Evolutionary conservation across 1,284 basidiomycete genomes (phyloP).

Genomic region (Bjerkandera adusta): DNA sequence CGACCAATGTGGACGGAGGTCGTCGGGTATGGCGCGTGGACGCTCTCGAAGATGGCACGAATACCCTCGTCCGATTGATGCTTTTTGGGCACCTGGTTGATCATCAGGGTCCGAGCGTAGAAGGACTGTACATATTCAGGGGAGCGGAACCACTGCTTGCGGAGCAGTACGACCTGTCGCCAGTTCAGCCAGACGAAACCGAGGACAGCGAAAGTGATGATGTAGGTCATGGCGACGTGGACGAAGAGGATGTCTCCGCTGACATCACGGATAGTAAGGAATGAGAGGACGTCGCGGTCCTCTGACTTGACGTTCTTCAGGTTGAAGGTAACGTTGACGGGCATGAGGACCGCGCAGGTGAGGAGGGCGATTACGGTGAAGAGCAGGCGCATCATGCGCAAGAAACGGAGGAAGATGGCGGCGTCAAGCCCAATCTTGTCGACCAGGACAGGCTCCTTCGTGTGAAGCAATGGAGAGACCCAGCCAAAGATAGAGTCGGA

Average conservation of each 20-base stretch:
- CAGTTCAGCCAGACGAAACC: slow-evolving; percentile 71
- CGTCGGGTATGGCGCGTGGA: slow-evolving; percentile 80
- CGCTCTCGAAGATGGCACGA: slow-evolving; percentile 64
- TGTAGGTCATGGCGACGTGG: slow-evolving; percentile 74
- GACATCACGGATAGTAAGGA: slow-evolving; percentile 80
- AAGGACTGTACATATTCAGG: slow-evolving; percentile 75
- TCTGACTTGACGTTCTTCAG: slow-evolving; percentile 51
- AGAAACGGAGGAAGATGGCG: slow-evolving; percentile 89
- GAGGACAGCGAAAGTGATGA: slow-evolving; percentile 68
- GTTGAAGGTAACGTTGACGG: slow-evolving; percentile 77
- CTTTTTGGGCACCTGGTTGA: slow-evolving; percentile 73
- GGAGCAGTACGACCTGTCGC: slow-evolving; percentile 68
- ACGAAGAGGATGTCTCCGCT: slow-evolving; percentile 65
- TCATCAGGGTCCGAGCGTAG: slow-evolving; percentile 77
- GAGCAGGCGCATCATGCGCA: slow-evolving; percentile 81
- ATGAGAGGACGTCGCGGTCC: slow-evolving; percentile 62
- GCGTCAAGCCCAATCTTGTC: slow-evolving; percentile 94
- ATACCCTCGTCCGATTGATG: slow-evolving; percentile 78
- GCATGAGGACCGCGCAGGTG: slow-evolving; percentile 76
- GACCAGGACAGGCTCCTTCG: slow-evolving; percentile 85
- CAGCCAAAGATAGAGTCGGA: slow-evolving; percentile 84
- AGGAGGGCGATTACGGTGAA: slow-evolving; percentile 70
- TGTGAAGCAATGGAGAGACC: slow-evolving; percentile 83
- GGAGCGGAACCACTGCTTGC: slow-evolving; percentile 72
- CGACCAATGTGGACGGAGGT: slow-evolving; percentile 83